Evolutionary conservation across 345 rosid species (phyloP), one percentile per base, ranked within the genome.

Genomic region (Euphorbia tirucalli): DNA sequence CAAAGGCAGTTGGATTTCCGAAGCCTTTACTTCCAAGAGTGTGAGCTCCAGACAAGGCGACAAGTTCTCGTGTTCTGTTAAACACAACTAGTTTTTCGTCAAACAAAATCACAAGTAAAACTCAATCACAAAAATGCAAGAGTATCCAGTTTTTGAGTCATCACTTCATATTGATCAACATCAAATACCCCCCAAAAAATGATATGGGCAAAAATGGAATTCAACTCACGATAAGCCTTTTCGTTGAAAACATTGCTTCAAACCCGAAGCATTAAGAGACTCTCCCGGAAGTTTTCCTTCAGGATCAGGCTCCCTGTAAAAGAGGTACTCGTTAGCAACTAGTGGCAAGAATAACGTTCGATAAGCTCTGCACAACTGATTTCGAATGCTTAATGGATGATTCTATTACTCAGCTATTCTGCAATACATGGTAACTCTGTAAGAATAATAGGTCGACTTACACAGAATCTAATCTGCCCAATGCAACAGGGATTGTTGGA

Each of bases 171-270:
- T 2, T 59, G 9, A 10, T 41, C 48, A 52, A 35, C 39, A 35
- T 35, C 39, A 35, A 35, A 35, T 35, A 7, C 39, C 39, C 4
- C n/a, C 4, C 3, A 35, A 35, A 35, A 43, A 43, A 39, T 19
- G 24, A 4, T 3, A 0, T 46, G 13, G n/a, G n/a, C n/a, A 25
- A 58, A 65, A 50, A 55, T 48, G 7, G 9, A 54, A n/a, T 32
- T 49, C 49, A 70, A 90, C 98, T 90, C 83, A 90, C 97, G 87
- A 85, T 59, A 94, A 86, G 83, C 98, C 98, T 83, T 94, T 94
- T 78, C 81, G 83, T 80, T 78, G 82, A 78, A 94, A 90, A 68
- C 88, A 83, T 70, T 86, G 84, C 88, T 92, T 93, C 73, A 93
- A 81, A 77, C 82, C 93, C 35, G 77, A 64, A 48, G 93, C 97